Evolutionary conservation across 2,329 filamentous ascomycete genomes (phyloP), one percentile per base, ranked within the genome.

Genomic region (Emergomyces pasteurianus): DNA sequence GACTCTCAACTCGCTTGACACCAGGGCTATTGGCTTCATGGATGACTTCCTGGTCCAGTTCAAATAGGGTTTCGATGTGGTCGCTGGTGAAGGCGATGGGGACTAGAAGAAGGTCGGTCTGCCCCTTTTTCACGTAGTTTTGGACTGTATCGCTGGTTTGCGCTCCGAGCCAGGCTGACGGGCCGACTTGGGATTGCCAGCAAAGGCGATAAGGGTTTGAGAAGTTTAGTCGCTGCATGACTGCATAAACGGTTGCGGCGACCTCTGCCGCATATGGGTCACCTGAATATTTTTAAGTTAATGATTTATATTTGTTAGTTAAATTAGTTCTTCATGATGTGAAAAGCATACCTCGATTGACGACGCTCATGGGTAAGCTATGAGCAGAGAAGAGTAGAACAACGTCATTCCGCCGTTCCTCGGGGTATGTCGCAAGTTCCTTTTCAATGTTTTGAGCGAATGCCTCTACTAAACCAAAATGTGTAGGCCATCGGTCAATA

Each of bases 31-130:
- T 74, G 43, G 76, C 76, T 65, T 95, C 92, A 61, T 90, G 88
- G 70, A 99, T 97, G 46, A 99, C 90, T 75, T 99, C 94, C 68
- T 90, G 81, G 73, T 99, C 94, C 58, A 99, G 79, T 74, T 99
- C 94, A 72, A 87, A 97, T 0, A 99, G 80, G 0, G 94, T 99
- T 77, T 99, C 94, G 67, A 99, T 99, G 72, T 99, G 94, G 70
- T 99, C 94, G n/a, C 90, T 95, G 0, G 94, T 99, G 73, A 99
- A 99, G 6, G 94, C 94, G 65, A 99, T 95, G 0, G 94, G 94
- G 60, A 99, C 90, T 7, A 99, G 80, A 1, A 96, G 81, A 60
- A 99, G 80, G 71, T 99, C 91, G 60, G 87, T 95, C 70, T 96
- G 89, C 0, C 92, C 94, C 75, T 94, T 91, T 71, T 88, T 85